phyloP scores from a whole-genome alignment of 352 stramenopile species.

The Phytophthora ramorum region DNA sequence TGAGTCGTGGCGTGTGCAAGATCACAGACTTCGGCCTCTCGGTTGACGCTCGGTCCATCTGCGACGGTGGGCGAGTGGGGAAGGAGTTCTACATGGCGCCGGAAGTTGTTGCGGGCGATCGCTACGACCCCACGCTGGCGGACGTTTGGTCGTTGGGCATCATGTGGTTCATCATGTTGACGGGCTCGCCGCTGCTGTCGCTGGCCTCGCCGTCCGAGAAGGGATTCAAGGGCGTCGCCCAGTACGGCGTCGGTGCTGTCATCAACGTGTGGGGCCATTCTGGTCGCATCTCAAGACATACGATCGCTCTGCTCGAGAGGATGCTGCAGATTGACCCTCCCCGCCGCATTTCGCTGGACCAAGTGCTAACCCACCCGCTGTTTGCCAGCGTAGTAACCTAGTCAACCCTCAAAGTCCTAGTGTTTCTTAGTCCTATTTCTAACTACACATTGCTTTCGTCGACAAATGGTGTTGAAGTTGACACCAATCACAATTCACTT shows the following conservation, averaged over 20 bases:
- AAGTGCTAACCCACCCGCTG: slow-evolving; percentile 22
- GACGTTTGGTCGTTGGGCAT: slow-evolving; percentile 94
- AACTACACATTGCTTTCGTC: too few species aligned
- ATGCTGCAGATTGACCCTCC: slow-evolving; percentile 45
- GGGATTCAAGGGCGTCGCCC: slow-evolving; percentile 30
- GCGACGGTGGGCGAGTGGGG: slow-evolving; percentile 60
- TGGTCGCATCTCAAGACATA: slow-evolving; percentile 7
- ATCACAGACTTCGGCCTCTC: slow-evolving; percentile 70
- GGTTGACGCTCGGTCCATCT: slow-evolving; percentile 52
- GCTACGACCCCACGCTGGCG: slow-evolving; percentile 93
- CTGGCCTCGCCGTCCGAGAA: slow-evolving; percentile 39
- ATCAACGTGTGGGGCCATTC: slow-evolving; percentile 43
- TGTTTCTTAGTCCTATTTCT: too few species aligned
- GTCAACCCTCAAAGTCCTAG: too few species aligned
- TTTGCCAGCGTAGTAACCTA: not conserved
- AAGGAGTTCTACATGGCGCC: too few species aligned
- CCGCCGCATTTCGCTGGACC: slow-evolving; percentile 16
- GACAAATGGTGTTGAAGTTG: slow-evolving; percentile 16
- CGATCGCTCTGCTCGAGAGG: slow-evolving; percentile 28
- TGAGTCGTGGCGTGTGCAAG: slow-evolving; percentile 55
- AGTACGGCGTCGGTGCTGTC: slow-evolving; percentile 37
- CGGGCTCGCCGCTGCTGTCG: slow-evolving; percentile 71
- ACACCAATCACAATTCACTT: slow-evolving; percentile 16
- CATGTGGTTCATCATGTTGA: slow-evolving; percentile 94
- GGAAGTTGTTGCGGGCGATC: slow-evolving; percentile 67